A percentile compares a stretch with the other conserved stretches of the same genome.
These are phyloP conservation scores for Leishmania turanica DNA, from an alignment of 208 protist genomes.

Conservation along the genomic window DNA sequence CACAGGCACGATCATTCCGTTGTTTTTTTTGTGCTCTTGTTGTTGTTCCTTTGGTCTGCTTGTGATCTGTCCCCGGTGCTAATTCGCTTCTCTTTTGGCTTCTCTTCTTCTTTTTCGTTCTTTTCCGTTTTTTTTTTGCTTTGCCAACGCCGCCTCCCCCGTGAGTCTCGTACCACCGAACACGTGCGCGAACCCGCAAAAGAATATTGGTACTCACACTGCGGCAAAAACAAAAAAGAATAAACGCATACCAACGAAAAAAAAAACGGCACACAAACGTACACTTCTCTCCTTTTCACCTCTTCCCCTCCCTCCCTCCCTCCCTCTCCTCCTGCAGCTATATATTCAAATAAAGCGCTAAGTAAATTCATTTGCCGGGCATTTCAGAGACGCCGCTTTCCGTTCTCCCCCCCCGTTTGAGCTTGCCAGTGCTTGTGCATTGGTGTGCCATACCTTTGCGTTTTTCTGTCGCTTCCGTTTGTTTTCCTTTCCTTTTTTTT, in stretches of 20 bases:
- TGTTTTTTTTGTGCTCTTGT: background rate
- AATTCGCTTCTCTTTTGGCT: background rate
- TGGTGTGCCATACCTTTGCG: background rate
- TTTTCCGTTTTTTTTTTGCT: background rate
- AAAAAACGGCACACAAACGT: background rate
- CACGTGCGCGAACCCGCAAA: background rate
- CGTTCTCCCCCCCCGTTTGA: background rate
- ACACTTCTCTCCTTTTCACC: background rate
- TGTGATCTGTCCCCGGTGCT: background rate
- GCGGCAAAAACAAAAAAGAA: too few species aligned
- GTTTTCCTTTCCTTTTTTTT: background rate
- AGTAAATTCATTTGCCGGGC: background rate
- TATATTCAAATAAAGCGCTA: background rate
- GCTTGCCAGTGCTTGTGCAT: background rate
- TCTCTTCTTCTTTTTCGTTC: background rate
- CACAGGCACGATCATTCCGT: background rate
- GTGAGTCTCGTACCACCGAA: background rate
- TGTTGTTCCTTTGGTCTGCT: background rate
- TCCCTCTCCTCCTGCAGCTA: background rate
- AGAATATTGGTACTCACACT: too few species aligned
- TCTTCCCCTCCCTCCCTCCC: background rate
- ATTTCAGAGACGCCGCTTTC: background rate
- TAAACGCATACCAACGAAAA: background rate
- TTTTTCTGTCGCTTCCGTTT: background rate
- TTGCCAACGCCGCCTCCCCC: background rate